A percentile compares a stretch with the other conserved stretches of the same genome.
Evolutionary conservation across 768 basidiomycete genomes (phyloP).

Genomic region (Strobilomyces dryophilus): DNA sequence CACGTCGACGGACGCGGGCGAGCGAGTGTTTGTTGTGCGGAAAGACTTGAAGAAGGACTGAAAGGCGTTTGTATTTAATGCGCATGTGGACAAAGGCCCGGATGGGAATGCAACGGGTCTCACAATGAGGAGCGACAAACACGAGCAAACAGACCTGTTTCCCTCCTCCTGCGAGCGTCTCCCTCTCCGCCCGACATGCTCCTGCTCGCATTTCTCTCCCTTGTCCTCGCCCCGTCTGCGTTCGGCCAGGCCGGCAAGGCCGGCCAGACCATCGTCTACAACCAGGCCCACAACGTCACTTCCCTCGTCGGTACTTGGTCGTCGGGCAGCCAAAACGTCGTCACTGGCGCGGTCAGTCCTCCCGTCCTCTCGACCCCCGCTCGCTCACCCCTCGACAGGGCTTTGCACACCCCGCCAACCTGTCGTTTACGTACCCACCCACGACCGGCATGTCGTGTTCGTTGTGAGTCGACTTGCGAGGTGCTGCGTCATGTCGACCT

Average conservation of each 20-base stretch:
- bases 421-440: conserved; percentile 77
- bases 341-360: conserved; percentile 75
- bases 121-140: conserved; percentile 16
- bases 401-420: conserved; percentile 81
- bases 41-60: conserved; percentile 84
- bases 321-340: conserved; percentile 69
- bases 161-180: conserved; percentile 16
- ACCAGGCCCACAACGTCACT: conserved; percentile 61
- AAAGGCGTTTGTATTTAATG: too few relatives aligned
- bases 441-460: conserved; percentile 87
- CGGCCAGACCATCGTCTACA: conserved; percentile 32
- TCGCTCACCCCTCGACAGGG: conserved; percentile 39
- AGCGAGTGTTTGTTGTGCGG: conserved; percentile 72
- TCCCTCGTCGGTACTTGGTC: conserved; percentile 80
- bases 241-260: too few relatives aligned
- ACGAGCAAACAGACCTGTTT: conserved; percentile 19
- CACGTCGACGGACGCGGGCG: conserved; percentile 55
- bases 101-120: conserved; percentile 5
- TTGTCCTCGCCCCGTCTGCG: conserved; percentile 27
- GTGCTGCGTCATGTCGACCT: not conserved
- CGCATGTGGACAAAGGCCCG: not conserved
- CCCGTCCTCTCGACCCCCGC: not conserved
- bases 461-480: conserved; percentile 54
- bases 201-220: conserved; percentile 21
- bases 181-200: conserved; percentile 2